Evolutionary conservation across 192 early-diverging fungal species (phyloP).

Genomic region (Spizellomyces punctatus): DNA sequence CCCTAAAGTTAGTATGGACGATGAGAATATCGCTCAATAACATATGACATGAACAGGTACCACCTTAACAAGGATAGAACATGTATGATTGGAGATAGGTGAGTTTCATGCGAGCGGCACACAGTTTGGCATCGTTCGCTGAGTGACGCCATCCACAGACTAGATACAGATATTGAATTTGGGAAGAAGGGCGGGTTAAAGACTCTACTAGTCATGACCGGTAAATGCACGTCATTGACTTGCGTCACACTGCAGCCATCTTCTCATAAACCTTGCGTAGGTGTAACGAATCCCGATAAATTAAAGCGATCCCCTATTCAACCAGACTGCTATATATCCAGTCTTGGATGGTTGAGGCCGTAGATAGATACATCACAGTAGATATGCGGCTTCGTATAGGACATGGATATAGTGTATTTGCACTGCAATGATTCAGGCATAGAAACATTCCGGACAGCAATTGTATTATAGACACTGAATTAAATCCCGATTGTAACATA

Average conservation of each 20-base stretch:
- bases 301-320: slow-evolving; percentile 35
- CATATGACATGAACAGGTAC: slow-evolving; percentile 37
- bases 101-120: background rate
- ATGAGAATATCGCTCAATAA: background rate
- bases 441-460: too few relatives aligned
- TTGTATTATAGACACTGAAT: background rate
- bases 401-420: too few relatives aligned
- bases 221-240: slow-evolving; percentile 32
- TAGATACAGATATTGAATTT: slow-evolving; percentile 97
- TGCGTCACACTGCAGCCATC: background rate
- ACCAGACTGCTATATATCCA: slow-evolving; percentile 45
- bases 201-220: slow-evolving; percentile 92
- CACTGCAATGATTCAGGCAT: too few relatives aligned
- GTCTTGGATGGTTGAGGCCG: slow-evolving; percentile 41
- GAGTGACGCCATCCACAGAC: slow-evolving; percentile 31
- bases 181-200: slow-evolving; percentile 81
- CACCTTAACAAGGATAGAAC: slow-evolving; percentile 77
- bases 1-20: slow-evolving; percentile 4
- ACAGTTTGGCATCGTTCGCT: background rate
- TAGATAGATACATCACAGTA: background rate
- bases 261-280: slow-evolving; percentile 10
- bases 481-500: background rate
- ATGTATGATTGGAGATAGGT: slow-evolving; percentile 94
- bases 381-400: too few relatives aligned
- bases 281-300: slow-evolving; percentile 39